These are phyloP conservation scores for Clarireedia hainanense DNA, from an alignment of 2,329 filamentous ascomycete species.

Conservation along the genomic window DNA sequence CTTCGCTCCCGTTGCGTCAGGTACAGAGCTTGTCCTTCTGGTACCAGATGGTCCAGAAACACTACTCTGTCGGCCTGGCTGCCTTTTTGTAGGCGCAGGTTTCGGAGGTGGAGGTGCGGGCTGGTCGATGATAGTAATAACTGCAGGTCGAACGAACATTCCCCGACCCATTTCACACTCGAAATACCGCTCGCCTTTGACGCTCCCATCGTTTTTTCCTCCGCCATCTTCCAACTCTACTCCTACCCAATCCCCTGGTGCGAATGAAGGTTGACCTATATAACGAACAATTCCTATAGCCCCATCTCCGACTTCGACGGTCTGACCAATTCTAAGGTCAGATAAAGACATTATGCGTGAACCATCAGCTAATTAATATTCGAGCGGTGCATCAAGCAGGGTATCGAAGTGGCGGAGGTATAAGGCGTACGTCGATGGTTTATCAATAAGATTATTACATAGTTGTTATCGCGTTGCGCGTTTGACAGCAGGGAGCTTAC, in stretches of 20 bases:
- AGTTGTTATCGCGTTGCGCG: no score
- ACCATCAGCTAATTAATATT: constrained; percentile 10
- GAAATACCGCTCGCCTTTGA: constrained; percentile 83
- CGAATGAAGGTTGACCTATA: constrained; percentile 71
- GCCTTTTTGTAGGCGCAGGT: constrained; percentile 27
- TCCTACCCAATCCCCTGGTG: constrained; percentile 79
- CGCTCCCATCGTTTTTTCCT: constrained; percentile 91
- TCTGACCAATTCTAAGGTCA: constrained; percentile 41
- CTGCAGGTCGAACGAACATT: constrained; percentile 78
- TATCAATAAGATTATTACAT: no score
- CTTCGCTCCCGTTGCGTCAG: constrained; percentile 49
- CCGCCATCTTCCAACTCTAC: constrained; percentile 74
- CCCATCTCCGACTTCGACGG: constrained; percentile 67
- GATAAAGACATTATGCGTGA: constrained; percentile 45
- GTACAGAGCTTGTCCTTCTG: constrained; percentile 35
- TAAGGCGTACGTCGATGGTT: neutral
- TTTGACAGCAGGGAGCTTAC: no score
- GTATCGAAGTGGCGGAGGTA: neutral
- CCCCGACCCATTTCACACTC: constrained; percentile 67
- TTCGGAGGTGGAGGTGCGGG: constrained; percentile 34
- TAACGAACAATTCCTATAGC: constrained; percentile 73
- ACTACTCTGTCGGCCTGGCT: constrained; percentile 39
- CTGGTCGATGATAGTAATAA: constrained; percentile 52
- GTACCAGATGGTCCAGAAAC: constrained; percentile 27
- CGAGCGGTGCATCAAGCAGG: neutral